Conservation (phyloP, 352 stramenopile species). For the Phytopythium aichiense region DNA sequence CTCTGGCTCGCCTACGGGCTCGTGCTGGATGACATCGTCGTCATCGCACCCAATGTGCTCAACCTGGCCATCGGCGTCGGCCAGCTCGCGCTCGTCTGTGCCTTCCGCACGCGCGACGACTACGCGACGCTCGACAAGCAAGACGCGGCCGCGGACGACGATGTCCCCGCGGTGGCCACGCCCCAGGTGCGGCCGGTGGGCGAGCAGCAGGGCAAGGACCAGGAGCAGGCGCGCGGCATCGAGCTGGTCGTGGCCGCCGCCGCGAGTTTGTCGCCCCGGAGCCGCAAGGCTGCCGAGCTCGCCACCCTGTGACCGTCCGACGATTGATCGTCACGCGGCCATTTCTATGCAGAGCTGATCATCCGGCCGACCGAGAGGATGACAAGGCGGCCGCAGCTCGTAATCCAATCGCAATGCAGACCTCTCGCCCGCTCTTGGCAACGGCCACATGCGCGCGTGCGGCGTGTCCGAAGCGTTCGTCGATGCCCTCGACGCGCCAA, state of each 20-base stretch:
- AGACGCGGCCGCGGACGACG: not conserved
- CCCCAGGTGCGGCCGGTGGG: not conserved
- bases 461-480: not conserved
- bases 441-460: not conserved
- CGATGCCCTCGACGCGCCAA: not conserved
- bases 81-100: constrained; percentile 47
- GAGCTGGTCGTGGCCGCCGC: not conserved
- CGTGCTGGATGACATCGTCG: constrained; percentile 43
- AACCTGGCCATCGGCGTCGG: constrained; percentile 53
- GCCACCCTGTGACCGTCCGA: not conserved
- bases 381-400: not conserved
- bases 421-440: not conserved
- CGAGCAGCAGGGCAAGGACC: not conserved
- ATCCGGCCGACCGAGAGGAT: too few relatives aligned
- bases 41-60: constrained; percentile 55
- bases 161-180: not conserved
- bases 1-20: constrained; percentile 56
- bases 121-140: constrained; percentile 31
- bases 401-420: not conserved
- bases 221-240: not conserved
- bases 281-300: constrained; percentile 1
- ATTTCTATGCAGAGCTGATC: not conserved
- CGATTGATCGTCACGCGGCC: not conserved
- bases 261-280: not conserved
- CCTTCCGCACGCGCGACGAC: constrained; percentile 16